Base-by-base conservation (phyloP, 345 rosid species). In the Cochlearia excelsa region DNA sequence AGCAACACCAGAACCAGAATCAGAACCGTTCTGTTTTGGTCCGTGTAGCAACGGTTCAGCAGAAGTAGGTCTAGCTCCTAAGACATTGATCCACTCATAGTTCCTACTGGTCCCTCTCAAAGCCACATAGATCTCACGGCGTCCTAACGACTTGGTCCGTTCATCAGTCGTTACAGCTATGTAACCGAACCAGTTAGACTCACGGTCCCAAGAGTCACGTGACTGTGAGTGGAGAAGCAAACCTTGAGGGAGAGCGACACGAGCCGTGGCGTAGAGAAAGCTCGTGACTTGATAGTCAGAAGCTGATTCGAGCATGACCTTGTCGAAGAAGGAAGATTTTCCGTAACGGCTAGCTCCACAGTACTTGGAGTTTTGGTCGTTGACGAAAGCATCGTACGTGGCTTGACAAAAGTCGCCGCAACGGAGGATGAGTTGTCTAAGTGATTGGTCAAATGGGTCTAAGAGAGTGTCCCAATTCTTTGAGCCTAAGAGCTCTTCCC, bases 131-230 rank as follows among this genome's bases (percentile, higher is more conserved):
- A 91, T 79, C 65, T 86, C 95, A 30, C 96, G 91, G 31, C 90
- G 84, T 33, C 90, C 92, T 4, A 80, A 66, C 11, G 73, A 23
- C 51, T 58, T 54, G 4, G 75, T 62, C 2, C 48, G 63, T 44
- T 82, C 88, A 29, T 91, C 92, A 10, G 86, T 67, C 43, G 88
- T 81, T 2, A 84, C 84, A 11, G 90, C 87, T 48, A 88, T 78
- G 80, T 82, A 91, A 50, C 96, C 96, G 33, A 91, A 82, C 98
- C 98, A 91, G 77, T 91, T 91, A 10, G 96, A 84, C 63, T 91
- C 98, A n/a, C 92, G 85, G 76, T 91, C 98, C 90, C 98, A 86
- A 3, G 87, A 74, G 33, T 88, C 96, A 2, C 92, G 75, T 3
- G 96, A 82, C 38, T 39, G 71, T 3, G 96, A 82, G 52, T 55